Evolutionary conservation across 257 asterid genomes (phyloP).

Genomic region (Striga asiatica): DNA sequence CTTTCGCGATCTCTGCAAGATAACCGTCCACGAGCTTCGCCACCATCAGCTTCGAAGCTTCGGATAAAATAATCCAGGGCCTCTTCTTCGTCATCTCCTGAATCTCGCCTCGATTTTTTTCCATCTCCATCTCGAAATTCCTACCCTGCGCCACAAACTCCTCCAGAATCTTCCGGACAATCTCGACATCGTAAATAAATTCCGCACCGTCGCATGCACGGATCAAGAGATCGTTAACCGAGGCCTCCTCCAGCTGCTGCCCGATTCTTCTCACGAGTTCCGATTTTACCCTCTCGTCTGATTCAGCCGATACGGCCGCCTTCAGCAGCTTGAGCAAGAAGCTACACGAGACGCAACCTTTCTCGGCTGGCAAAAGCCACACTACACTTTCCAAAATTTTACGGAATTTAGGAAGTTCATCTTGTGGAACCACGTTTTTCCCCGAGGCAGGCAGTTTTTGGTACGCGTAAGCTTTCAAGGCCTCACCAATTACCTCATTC

Average conservation of each 20-base stretch:
- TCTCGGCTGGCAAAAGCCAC: conserved; percentile 44
- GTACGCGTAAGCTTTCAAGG: conserved; percentile 49
- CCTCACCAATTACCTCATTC: conserved; percentile 53
- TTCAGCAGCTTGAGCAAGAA: conserved; percentile 57
- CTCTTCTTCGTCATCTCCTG: conserved; percentile 29
- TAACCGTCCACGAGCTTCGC: conserved; percentile 56
- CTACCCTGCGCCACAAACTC: conserved; percentile 26
- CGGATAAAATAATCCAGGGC: conserved; percentile 47
- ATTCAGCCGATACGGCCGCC: conserved; percentile 32
- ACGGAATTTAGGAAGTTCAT: conserved; percentile 21
- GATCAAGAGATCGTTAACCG: conserved; percentile 49
- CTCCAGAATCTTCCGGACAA: conserved; percentile 36
- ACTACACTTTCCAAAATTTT: conserved; percentile 35
- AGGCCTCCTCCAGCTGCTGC: conserved; percentile 61
- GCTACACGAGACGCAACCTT: conserved; percentile 40
- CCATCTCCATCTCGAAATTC: conserved; percentile 11
- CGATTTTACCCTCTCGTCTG: conserved; percentile 29
- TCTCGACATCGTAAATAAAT: conserved; percentile 28
- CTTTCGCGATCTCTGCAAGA: conserved; percentile 56
- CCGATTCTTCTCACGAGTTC: conserved; percentile 51
- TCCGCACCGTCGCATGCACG: conserved; percentile 32
- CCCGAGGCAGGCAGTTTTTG: conserved; percentile 42
- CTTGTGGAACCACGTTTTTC: conserved; percentile 14
- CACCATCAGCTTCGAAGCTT: conserved; percentile 72
- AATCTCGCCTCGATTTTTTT: conserved; percentile 27